Base-by-base conservation (phyloP, 805 yeast species). In the Candida golubevii region DNA sequence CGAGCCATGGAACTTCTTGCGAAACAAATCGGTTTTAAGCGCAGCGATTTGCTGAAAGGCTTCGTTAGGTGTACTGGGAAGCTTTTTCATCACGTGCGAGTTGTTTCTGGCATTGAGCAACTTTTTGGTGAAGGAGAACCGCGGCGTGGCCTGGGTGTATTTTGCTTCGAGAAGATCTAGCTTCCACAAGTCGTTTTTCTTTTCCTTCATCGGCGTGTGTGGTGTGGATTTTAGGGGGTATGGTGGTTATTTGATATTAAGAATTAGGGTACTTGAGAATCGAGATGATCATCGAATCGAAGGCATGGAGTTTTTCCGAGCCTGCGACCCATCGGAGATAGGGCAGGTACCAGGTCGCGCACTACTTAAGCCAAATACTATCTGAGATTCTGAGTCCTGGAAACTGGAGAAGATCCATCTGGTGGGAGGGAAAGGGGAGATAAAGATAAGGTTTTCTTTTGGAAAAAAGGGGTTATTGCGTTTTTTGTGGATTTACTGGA, bases 161-260 rank as follows among this genome's bases (percentile, higher is more conserved):
- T 75, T 73, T 33, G 70, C 67, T 52, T 82, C 85, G 32, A 82
- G 61, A 26, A 80, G 58, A 54, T 82, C 87, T 36, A 82, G 61
- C 52, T 74, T 74, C 79, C 82, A 78, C 36, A 72, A 49, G 12
- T 55, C 57, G 31, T 62, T 60, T 47, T 72, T 75, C 42, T 71
- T 71, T 51, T 67, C 68, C 44, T 56, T 59, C 47, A 54, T 49
- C 5, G 23, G 23, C 23, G 23, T 18, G 23, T 18, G 23, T 18
- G 23, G 23, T 18, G 23, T 18, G 23, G 23, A 18, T 18, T 18
- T 18, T 18, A 18, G 3, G 23, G 23, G 23, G 23, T 35, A 23
- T 28, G 32, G 32, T 10, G 11, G 32, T 29, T 10, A 15, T 32
- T 10, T 8, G 14, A 8, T 32, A 11, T 7, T 23, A 7, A 7